Evolutionary conservation across 805 yeast genomes (phyloP).

Genomic region (Kazachstania martiniae): DNA sequence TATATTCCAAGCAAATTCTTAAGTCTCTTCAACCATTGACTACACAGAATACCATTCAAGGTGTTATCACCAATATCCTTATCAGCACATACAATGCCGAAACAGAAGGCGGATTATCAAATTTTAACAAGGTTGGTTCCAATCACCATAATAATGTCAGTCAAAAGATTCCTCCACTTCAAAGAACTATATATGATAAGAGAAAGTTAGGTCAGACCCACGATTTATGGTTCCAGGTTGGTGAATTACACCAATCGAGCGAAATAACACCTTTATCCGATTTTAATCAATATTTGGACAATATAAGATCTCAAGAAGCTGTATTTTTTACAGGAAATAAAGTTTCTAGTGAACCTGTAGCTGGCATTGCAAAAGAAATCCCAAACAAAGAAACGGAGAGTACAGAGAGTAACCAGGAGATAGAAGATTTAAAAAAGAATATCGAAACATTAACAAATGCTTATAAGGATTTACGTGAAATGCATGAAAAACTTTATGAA

Average conservation of each 20-base stretch:
- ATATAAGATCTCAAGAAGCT: conserved; percentile 41
- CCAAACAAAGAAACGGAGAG: conserved; percentile 15
- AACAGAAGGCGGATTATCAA: conserved; percentile 1
- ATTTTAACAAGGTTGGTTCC: background rate
- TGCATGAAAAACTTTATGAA: conserved; percentile 47
- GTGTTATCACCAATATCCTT: conserved; percentile 21
- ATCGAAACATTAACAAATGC: conserved; percentile 44
- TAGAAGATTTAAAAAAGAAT: conserved; percentile 34
- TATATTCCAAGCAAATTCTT: conserved; percentile 55
- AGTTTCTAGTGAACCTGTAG: conserved; percentile 5
- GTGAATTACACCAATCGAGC: conserved; percentile 7
- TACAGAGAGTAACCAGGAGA: conserved; percentile 18
- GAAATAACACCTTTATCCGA: conserved; percentile 21
- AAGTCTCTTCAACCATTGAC: conserved; percentile 36
- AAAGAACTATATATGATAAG: conserved; percentile 43
- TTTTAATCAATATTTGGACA: conserved; percentile 39
- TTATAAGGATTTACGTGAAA: conserved; percentile 44
- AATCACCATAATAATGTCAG: background rate
- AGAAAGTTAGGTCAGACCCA: conserved; percentile 31
- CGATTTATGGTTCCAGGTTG: conserved; percentile 31
- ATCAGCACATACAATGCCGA: conserved; percentile 4
- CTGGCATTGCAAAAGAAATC: background rate
- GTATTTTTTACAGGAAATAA: conserved; percentile 38
- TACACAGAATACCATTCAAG: conserved; percentile 15
- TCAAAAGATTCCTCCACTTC: conserved; percentile 49